Evolutionary conservation across 768 basidiomycete genomes (phyloP).

Genomic region (Leccinum arenicola): DNA sequence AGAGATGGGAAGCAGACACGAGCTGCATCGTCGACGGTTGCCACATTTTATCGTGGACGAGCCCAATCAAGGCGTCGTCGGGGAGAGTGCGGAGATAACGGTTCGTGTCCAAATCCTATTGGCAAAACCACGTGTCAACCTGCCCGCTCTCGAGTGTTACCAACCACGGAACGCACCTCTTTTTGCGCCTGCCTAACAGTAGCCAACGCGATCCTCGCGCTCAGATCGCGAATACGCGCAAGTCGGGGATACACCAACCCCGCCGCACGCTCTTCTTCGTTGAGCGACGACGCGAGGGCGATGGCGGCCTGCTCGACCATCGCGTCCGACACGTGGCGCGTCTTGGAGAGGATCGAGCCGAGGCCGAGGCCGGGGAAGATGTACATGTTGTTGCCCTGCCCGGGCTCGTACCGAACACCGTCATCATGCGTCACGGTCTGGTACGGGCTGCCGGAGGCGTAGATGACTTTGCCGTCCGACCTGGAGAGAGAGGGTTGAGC

Average conservation of each 20-base stretch:
- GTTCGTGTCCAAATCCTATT: slow-evolving; percentile 42
- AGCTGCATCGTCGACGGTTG: slow-evolving; percentile 31
- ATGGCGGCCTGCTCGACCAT: slow-evolving; percentile 71
- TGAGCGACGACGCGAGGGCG: slow-evolving; percentile 57
- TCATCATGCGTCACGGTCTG: slow-evolving; percentile 44
- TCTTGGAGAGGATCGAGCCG: slow-evolving; percentile 56
- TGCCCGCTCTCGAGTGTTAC: not conserved
- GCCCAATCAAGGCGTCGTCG: slow-evolving; percentile 45
- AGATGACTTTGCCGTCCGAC: slow-evolving; percentile 66
- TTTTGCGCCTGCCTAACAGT: slow-evolving; percentile 64
- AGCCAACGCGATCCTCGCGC: slow-evolving; percentile 56
- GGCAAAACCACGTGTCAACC: not conserved
- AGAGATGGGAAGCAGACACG: slow-evolving; percentile 15
- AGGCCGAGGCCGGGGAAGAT: slow-evolving; percentile 63
- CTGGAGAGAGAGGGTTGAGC: slow-evolving; percentile 27
- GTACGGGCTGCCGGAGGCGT: slow-evolving; percentile 75
- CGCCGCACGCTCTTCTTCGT: slow-evolving; percentile 48
- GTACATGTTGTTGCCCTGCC: slow-evolving; percentile 83
- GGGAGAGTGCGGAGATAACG: slow-evolving; percentile 44
- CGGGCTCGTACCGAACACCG: slow-evolving; percentile 53
- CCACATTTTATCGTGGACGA: slow-evolving; percentile 59
- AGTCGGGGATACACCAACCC: slow-evolving; percentile 70
- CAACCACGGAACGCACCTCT: slow-evolving; percentile 41
- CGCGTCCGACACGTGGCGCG: slow-evolving; percentile 56
- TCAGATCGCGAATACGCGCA: slow-evolving; percentile 62